Base-by-base conservation (phyloP, 768 basidiomycete species). In the Cyclocybe cylindracea region DNA sequence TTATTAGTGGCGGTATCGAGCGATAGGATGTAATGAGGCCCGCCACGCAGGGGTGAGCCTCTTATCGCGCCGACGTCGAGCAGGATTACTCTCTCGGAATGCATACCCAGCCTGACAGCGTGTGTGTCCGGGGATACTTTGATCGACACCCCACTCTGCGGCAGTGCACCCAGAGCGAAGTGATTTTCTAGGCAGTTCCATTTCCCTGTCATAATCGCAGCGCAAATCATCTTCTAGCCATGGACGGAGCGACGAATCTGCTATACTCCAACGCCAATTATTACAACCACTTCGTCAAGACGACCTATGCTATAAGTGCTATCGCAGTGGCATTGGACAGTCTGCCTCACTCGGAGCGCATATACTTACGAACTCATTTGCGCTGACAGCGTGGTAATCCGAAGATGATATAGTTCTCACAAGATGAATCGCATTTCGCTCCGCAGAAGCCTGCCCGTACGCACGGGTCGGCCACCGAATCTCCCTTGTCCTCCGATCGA, bases 361-460 rank as follows among this genome's bases (percentile, higher is more conserved):
- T 24, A 24, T 24, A 24, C 24, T 24, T 24, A 24, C 24, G 24
- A 24, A 24, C 24, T 24, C 24, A 24, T 24, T 24, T 24, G 5
- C 24, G 24, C 24, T 24, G 24, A 24, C 24, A 24, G 24, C 24
- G 24, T 24, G 24, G 24, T 5, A 24, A 24, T 55, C 16, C 57
- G 50, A 55, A 46, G 50, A 33, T 54, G 48, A 49, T 42, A 40
- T 48, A 37, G 54, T 63, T 55, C 52, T 39, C 56, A 50, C 39
- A 46, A 48, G 57, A 55, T 54, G 48, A 50, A 46, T 55, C 54
- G 44, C 53, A 49, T 53, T 48, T 51, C 45, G 54, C 57, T 56
- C 59, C 57, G 61, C 59, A 57, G 53, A 58, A 58, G 59, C 56
- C 51, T 52, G 46, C 31, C 42, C 34, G 51, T 38, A 51, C 50